A percentile compares a stretch with the other conserved stretches of the same genome.
Evolutionary conservation across 164 flowering plant genomes (phyloP).

Genomic region (Pachysandra terminalis): DNA sequence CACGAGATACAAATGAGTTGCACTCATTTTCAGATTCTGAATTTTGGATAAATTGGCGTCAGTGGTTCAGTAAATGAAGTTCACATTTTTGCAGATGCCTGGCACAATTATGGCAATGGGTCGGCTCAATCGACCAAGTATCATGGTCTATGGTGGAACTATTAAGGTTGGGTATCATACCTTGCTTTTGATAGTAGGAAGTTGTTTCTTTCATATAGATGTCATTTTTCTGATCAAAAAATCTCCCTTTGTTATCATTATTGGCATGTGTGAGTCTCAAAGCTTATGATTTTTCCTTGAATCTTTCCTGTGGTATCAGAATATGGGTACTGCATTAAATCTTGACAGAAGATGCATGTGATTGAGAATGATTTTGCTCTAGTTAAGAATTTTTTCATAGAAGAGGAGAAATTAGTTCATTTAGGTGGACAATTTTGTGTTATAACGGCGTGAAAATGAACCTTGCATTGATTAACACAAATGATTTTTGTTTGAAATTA

Average conservation of each 20-base stretch:
- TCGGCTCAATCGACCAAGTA: slow-evolving; percentile 88
- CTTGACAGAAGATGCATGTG: neutral
- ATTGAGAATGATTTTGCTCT: too few species aligned
- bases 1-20: too few species aligned
- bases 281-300: neutral
- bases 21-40: too few species aligned
- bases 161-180: slow-evolving; percentile 58
- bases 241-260: neutral
- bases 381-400: neutral
- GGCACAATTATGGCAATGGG: slow-evolving; percentile 99
- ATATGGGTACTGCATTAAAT: neutral
- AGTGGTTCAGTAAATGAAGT: neutral
- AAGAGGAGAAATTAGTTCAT: too few species aligned
- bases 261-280: neutral
- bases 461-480: neutral
- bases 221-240: neutral
- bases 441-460: too few species aligned
- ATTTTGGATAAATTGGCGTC: too few species aligned
- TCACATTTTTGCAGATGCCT: slow-evolving; percentile 68
- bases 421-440: neutral
- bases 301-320: too few species aligned
- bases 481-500: neutral
- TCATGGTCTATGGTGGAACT: slow-evolving; percentile 98
- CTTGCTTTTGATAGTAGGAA: slow-evolving; percentile 1
- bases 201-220: neutral